These are phyloP conservation scores for Rhipidocladum racemiflorum DNA, from an alignment of 176 grass and related monocot species.

Conservation along the genomic window DNA sequence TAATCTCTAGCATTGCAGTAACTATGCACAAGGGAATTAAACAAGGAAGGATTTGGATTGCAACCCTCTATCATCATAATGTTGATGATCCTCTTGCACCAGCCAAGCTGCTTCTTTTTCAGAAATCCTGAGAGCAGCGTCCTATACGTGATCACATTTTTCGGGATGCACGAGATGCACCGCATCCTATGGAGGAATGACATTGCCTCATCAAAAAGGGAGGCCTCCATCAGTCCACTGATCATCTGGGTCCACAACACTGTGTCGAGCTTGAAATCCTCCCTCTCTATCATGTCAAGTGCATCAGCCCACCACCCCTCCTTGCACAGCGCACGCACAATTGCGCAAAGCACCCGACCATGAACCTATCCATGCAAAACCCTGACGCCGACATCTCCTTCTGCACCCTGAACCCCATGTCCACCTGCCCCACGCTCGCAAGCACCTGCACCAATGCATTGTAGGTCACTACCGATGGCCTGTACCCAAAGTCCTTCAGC, in stretches of 20 bases:
- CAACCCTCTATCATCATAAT: conserved; percentile 96
- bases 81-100: conserved; percentile 97
- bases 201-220: conserved; percentile 84
- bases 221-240: conserved; percentile 87
- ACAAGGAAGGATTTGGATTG: conserved; percentile 74
- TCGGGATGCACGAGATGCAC: conserved; percentile 80
- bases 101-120: conserved; percentile 87
- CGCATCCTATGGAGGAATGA: conserved; percentile 94
- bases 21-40: conserved; percentile 86
- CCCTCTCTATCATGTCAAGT: conserved; percentile 66
- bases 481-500: conserved; percentile 79
- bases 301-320: conserved; percentile 62
- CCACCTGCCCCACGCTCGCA: conserved; percentile 49
- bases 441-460: conserved; percentile 80
- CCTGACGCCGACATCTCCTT: conserved; percentile 76
- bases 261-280: conserved; percentile 90
- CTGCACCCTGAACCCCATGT: conserved; percentile 69
- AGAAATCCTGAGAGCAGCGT: conserved; percentile 85
- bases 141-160: conserved; percentile 84
- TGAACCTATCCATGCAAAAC: conserved; percentile 72
- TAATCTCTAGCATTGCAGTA: conserved; percentile 72
- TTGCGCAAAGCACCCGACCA: conserved; percentile 62
- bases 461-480: conserved; percentile 65
- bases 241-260: conserved; percentile 90
- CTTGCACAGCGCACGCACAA: conserved; percentile 66